Conservation (phyloP, 345 rosid genomes). For the Pistacia atlantica region DNA sequence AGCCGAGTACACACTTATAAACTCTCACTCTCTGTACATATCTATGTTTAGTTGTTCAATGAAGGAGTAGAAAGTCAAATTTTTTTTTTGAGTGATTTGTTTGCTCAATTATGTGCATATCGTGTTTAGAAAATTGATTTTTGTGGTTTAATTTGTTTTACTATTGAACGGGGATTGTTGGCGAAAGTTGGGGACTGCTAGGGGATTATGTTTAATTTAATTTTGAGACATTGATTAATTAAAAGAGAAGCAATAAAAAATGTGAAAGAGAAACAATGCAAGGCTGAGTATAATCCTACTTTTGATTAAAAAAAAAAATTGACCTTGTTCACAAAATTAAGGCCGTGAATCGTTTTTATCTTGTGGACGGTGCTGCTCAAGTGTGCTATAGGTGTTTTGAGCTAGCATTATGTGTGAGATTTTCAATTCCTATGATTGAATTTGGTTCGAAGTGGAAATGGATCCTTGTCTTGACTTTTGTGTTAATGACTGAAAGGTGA, state of each 20-base stretch:
- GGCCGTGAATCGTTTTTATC: background rate
- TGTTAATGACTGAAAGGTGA: too few relatives aligned
- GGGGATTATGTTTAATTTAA: background rate
- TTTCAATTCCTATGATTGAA: too few relatives aligned
- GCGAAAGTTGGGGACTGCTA: background rate
- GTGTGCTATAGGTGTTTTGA: background rate
- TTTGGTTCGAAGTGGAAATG: too few relatives aligned
- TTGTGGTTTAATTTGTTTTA: background rate
- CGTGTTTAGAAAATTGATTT: background rate
- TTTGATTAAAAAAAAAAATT: too few relatives aligned
- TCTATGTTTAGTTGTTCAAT: background rate
- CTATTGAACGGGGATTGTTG: background rate
- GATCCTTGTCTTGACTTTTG: too few relatives aligned
- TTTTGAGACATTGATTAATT: background rate
- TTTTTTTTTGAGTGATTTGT: background rate
- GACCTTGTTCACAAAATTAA: background rate
- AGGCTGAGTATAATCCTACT: background rate
- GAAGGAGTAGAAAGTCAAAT: background rate
- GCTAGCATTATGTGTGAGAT: too few relatives aligned
- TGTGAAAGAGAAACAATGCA: background rate
- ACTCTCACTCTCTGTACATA: constrained; percentile 11
- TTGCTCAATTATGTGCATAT: background rate
- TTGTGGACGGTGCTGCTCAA: background rate
- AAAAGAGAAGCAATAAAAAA: background rate
- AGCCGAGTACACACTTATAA: constrained; percentile 56